Evolutionary conservation across 2,329 filamentous ascomycete genomes (phyloP).

Genomic region (Magnaporthiopsis rhizophila): DNA sequence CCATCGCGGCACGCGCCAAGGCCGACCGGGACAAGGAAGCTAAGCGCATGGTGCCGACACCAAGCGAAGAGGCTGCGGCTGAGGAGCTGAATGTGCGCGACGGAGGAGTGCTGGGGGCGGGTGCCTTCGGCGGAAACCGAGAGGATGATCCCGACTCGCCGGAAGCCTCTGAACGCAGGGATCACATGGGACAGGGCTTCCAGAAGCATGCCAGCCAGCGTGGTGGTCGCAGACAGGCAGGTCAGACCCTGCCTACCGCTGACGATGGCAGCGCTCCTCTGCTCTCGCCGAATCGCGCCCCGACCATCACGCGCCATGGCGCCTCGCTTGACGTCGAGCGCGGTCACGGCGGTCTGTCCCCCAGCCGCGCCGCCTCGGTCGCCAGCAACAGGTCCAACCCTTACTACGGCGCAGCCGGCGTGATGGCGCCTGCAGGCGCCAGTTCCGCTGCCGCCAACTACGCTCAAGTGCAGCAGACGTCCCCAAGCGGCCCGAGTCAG

Average conservation of each 20-base stretch:
- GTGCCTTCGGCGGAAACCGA: conserved; percentile 28
- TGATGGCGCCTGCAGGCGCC: too few species aligned
- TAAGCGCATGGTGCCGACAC: conserved; percentile 53
- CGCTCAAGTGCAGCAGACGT: neutral
- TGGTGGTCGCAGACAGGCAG: conserved; percentile 38
- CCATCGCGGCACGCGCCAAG: conserved; percentile 53
- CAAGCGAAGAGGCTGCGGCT: conserved; percentile 34
- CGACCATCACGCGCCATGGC: neutral
- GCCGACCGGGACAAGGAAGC: conserved; percentile 54
- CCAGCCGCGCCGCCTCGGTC: conserved; percentile 1
- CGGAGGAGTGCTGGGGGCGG: conserved; percentile 20
- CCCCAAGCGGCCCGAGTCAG: neutral
- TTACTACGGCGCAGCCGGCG: conserved; percentile 1
- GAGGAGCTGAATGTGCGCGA: conserved; percentile 35
- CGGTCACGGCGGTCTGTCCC: neutral
- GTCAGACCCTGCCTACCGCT: conserved; percentile 33
- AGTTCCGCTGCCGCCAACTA: neutral
- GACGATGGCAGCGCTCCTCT: conserved; percentile 14
- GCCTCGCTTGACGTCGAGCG: neutral
- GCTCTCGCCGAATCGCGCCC: neutral
- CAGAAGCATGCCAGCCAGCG: conserved; percentile 35
- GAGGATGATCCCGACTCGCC: conserved; percentile 28
- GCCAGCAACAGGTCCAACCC: conserved; percentile 1
- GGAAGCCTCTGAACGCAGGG: conserved; percentile 27
- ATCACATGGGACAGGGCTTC: conserved; percentile 23